Evolutionary conservation across 2,329 filamentous ascomycete species (phyloP).

Genomic region (Pseudogymnoascus sp.): DNA sequence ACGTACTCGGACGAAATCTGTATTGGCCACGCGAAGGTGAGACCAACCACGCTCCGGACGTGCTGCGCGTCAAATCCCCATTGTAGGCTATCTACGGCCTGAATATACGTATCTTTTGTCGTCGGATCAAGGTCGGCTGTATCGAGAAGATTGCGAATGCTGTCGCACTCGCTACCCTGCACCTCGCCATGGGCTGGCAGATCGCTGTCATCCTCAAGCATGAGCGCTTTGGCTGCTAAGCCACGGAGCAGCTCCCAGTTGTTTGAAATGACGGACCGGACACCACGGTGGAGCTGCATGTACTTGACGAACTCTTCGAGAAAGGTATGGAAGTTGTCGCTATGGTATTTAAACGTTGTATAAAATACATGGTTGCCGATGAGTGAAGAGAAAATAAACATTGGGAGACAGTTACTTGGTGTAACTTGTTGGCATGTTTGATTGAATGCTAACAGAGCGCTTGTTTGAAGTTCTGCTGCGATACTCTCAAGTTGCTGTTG

Average conservation of each 20-base stretch:
- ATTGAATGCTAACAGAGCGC: slow-evolving; percentile 28
- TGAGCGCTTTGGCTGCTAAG: slow-evolving; percentile 21
- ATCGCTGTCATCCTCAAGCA: slow-evolving; percentile 15
- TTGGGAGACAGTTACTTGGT: slow-evolving; percentile 24
- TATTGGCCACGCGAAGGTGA: slow-evolving; percentile 32
- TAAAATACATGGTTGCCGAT: slow-evolving; percentile 33
- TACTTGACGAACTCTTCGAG: slow-evolving; percentile 27
- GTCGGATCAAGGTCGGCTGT: slow-evolving; percentile 5
- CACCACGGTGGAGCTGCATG: slow-evolving; percentile 28
- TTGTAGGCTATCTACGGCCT: slow-evolving; percentile 15
- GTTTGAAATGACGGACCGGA: slow-evolving; percentile 20
- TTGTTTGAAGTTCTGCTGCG: slow-evolving; percentile 28
- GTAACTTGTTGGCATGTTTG: slow-evolving; percentile 19
- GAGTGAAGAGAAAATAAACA: slow-evolving; percentile 28
- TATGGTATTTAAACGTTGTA: slow-evolving; percentile 29
- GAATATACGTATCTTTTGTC: slow-evolving; percentile 12
- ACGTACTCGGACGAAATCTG: slow-evolving; percentile 28
- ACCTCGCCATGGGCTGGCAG: background rate
- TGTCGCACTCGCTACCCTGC: slow-evolving; percentile 11
- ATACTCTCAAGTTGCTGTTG: slow-evolving; percentile 23
- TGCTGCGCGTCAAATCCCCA: slow-evolving; percentile 15
- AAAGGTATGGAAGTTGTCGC: slow-evolving; percentile 26
- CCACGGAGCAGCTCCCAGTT: slow-evolving; percentile 19
- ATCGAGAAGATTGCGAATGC: slow-evolving; percentile 9
- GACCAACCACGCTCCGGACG: slow-evolving; percentile 1